These are phyloP conservation scores for Lippia alba DNA, from an alignment of 305 asterid genomes.

Conservation along the genomic window DNA sequence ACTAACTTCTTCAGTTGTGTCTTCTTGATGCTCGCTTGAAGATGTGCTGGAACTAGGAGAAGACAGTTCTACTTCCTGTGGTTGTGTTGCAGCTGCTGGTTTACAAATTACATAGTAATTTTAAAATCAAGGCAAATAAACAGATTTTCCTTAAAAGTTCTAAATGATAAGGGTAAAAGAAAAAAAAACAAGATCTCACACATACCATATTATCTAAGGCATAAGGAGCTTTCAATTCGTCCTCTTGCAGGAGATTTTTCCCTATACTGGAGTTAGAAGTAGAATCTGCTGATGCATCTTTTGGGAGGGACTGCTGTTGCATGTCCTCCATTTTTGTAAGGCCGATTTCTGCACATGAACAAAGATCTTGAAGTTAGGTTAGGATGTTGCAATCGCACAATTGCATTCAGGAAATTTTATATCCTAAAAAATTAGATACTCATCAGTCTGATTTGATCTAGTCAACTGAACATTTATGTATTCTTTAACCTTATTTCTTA, in stretches of 20 bases:
- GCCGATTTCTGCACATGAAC: constrained; percentile 54
- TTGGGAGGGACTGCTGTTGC: constrained; percentile 69
- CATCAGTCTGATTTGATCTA: no score
- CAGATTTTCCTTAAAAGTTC: not conserved
- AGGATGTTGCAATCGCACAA: constrained; percentile 21
- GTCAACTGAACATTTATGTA: no score
- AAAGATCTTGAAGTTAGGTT: constrained; percentile 19
- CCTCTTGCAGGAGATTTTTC: constrained; percentile 70
- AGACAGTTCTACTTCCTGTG: no score
- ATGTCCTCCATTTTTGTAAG: constrained; percentile 71
- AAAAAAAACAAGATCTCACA: constrained; percentile 33
- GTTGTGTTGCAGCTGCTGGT: no score
- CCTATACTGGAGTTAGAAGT: constrained; percentile 63
- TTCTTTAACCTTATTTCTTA: no score
- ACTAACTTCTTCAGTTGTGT: no score
- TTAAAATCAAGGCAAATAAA: not conserved
- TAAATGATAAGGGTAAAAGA: not conserved
- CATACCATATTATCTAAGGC: constrained; percentile 73
- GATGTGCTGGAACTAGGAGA: no score
- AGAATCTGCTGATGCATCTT: constrained; percentile 67
- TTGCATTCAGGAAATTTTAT: constrained; percentile 7
- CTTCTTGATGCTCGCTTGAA: no score
- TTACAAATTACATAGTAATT: constrained; percentile 8
- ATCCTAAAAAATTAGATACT: not conserved
- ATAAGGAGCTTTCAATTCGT: constrained; percentile 74